Percentiles rank a stretch among this genome's conserved stretches.
Conservation (phyloP, 768 basidiomycete species). For the Serendipita sp. region DNA sequence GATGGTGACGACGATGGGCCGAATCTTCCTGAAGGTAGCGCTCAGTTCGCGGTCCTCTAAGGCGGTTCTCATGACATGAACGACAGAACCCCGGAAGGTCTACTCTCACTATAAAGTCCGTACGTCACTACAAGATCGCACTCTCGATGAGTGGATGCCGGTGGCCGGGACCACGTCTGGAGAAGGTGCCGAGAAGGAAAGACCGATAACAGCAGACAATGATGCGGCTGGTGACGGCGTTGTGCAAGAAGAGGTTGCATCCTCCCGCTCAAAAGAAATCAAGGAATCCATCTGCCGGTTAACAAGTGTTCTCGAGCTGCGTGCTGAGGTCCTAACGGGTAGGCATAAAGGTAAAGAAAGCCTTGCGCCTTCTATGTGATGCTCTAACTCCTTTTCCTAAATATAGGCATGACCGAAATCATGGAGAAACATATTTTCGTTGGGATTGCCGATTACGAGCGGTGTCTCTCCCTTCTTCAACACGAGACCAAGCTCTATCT, state of each 20-base stretch:
- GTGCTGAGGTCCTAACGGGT: constrained; percentile 40
- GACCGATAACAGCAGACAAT: constrained; percentile 10
- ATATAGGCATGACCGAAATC: constrained; percentile 64
- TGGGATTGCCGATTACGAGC: constrained; percentile 66
- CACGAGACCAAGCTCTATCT: constrained; percentile 79
- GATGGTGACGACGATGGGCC: constrained; percentile 18
- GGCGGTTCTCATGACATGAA: not conserved
- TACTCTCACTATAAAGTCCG: constrained; percentile 84
- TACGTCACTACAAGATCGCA: constrained; percentile 73
- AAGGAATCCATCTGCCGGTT: constrained; percentile 63
- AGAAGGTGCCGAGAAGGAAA: not conserved
- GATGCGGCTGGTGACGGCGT: constrained; percentile 10
- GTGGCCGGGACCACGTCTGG: constrained; percentile 27
- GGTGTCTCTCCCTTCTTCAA: constrained; percentile 70
- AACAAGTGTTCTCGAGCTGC: constrained; percentile 54
- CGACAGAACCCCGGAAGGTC: constrained; percentile 30
- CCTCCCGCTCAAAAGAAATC: constrained; percentile 34
- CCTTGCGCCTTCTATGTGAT: not conserved
- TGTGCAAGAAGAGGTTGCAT: constrained; percentile 12
- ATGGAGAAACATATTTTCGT: constrained; percentile 81
- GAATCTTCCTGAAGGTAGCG: not conserved
- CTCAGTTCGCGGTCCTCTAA: not conserved
- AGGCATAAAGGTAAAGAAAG: constrained; percentile 50
- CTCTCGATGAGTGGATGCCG: constrained; percentile 90
- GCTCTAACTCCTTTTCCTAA: not conserved